Conservation (phyloP, 176 grass and related monocot genomes). For the Stipa capillata region DNA sequence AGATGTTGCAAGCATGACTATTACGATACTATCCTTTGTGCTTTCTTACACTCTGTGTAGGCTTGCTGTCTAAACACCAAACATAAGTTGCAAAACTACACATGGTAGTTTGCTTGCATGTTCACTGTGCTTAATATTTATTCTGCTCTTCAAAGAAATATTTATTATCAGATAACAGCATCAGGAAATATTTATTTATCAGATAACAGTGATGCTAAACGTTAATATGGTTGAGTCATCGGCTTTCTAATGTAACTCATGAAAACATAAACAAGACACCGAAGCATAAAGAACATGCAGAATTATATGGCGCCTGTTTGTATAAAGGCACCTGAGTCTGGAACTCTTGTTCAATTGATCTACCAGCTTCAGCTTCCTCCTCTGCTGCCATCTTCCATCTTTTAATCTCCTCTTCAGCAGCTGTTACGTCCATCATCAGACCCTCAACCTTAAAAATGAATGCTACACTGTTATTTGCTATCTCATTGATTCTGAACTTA, state of each 20-base stretch:
- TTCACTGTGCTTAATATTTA: neutral
- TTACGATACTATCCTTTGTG: neutral
- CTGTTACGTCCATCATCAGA: constrained; percentile 72
- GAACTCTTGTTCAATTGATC: constrained; percentile 67
- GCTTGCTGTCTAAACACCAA: neutral
- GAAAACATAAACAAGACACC: neutral
- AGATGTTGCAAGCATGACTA: neutral
- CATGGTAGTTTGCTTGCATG: neutral
- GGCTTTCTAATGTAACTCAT: neutral
- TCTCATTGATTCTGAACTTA: neutral
- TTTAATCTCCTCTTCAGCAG: constrained; percentile 82
- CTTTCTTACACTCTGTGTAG: neutral
- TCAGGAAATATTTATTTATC: neutral
- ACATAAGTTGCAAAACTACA: neutral
- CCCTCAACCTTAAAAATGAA: constrained; percentile 76
- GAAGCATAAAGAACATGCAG: neutral
- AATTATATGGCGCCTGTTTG: neutral
- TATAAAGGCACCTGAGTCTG: constrained; percentile 45
- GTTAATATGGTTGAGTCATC: neutral
- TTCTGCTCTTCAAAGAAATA: neutral
- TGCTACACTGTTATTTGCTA: neutral
- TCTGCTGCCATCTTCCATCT: constrained; percentile 89
- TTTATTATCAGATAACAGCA: neutral
- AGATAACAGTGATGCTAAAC: neutral
- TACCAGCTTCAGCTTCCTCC: constrained; percentile 74